Conservation (phyloP, 805 yeast genomes). For the Candida maesae region DNA sequence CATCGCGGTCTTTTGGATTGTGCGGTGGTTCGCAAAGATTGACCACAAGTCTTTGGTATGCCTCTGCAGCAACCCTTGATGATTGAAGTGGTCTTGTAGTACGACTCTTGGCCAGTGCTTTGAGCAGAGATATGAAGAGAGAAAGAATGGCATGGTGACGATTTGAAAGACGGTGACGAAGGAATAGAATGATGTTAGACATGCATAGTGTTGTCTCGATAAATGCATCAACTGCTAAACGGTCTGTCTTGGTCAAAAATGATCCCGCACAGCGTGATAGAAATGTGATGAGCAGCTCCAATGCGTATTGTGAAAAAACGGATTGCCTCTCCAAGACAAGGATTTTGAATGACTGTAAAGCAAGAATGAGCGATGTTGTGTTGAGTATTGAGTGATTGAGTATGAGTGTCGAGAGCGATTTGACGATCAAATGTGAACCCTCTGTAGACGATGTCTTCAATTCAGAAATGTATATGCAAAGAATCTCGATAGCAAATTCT, state of each 20-base stretch:
- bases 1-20: constrained; percentile 28
- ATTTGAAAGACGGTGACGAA: constrained; percentile 63
- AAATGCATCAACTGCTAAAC: constrained; percentile 18
- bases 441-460: constrained; percentile 11
- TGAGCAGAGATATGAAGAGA: constrained; percentile 48
- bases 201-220: constrained; percentile 42
- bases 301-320: constrained; percentile 60
- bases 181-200: constrained; percentile 60
- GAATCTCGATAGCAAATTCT: constrained; percentile 21
- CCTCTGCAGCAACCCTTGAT: constrained; percentile 38
- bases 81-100: constrained; percentile 22
- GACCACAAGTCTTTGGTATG: constrained; percentile 51
- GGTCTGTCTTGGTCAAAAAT: not conserved
- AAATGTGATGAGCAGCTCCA: constrained; percentile 51
- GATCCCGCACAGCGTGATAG: constrained; percentile 28
- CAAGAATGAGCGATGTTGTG: not conserved
- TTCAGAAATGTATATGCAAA: constrained; percentile 14
- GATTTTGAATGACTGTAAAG: constrained; percentile 31
- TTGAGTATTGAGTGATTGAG: constrained; percentile 1
- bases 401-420: constrained; percentile 17
- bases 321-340: constrained; percentile 48
- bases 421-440: constrained; percentile 9
- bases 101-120: constrained; percentile 34
- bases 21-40: constrained; percentile 70
- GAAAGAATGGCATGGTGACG: constrained; percentile 66